phyloP scores from a whole-genome alignment of 2,329 filamentous ascomycete species.

The Sporothrix schenckii region DNA sequence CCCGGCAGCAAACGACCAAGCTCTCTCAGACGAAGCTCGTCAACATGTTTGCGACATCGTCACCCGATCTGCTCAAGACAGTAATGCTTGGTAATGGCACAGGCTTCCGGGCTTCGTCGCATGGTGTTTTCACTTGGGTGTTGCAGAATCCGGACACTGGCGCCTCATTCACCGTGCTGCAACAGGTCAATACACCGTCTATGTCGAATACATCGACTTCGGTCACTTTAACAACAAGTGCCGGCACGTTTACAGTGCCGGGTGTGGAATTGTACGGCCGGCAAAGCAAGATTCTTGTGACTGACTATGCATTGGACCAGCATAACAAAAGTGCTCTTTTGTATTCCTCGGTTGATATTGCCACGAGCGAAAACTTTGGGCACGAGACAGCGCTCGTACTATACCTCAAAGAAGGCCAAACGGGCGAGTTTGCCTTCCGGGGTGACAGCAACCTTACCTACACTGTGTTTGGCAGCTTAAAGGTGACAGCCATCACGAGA shows the following conservation, averaged over 20 bases:
- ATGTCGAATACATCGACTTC: constrained; percentile 51
- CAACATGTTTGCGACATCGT: constrained; percentile 57
- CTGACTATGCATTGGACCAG: constrained; percentile 64
- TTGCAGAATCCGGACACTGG: constrained; percentile 54
- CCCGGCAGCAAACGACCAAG: constrained; percentile 56
- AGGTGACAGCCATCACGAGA: constrained; percentile 41
- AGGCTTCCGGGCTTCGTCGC: constrained; percentile 44
- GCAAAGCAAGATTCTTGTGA: constrained; percentile 69
- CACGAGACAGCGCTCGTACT: constrained; percentile 59
- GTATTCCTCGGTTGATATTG: constrained; percentile 71
- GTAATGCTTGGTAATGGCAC: constrained; percentile 60
- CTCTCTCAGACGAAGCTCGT: constrained; percentile 59
- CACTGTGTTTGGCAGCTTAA: constrained; percentile 47
- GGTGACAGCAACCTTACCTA: constrained; percentile 45
- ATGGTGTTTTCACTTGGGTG: constrained; percentile 54
- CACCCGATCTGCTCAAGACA: constrained; percentile 54
- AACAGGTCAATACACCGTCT: constrained; percentile 60
- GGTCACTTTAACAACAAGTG: constrained; percentile 63
- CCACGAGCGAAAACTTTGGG: constrained; percentile 53
- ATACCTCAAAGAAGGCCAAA: constrained; percentile 57
- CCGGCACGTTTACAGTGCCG: constrained; percentile 60
- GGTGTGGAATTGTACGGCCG: constrained; percentile 63
- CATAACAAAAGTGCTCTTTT: constrained; percentile 50
- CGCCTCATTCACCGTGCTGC: constrained; percentile 60
- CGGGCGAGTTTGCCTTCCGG: constrained; percentile 55